Conservation (phyloP, 2,329 filamentous ascomycete species). For the Gremmenia infestans region DNA sequence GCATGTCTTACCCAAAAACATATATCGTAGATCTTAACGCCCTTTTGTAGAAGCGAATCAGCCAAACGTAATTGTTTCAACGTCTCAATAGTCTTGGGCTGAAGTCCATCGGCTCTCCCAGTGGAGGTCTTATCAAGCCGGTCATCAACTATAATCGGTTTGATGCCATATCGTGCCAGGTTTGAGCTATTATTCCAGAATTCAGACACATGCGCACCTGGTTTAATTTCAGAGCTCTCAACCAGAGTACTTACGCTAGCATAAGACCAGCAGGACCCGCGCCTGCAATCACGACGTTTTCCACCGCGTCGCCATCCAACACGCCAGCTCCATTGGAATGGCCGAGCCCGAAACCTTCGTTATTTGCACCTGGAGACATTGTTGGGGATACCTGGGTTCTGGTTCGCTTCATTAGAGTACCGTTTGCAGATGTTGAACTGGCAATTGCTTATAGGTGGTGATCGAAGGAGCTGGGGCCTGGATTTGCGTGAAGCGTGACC, state of each 20-base stretch:
- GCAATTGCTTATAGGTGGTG: not conserved
- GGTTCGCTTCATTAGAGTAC: slow-evolving; percentile 6
- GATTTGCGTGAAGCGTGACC: no score
- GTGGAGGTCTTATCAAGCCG: slow-evolving; percentile 55
- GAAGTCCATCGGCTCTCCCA: slow-evolving; percentile 60
- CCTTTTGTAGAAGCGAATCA: slow-evolving; percentile 49
- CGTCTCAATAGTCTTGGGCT: slow-evolving; percentile 57
- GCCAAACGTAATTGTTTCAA: slow-evolving; percentile 56
- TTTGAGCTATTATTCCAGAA: slow-evolving; percentile 37
- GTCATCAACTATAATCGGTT: slow-evolving; percentile 63
- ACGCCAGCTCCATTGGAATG: slow-evolving; percentile 4
- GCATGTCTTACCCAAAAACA: slow-evolving; percentile 54
- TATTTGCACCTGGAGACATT: slow-evolving; percentile 19
- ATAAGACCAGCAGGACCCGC: slow-evolving; percentile 42
- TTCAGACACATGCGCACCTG: not conserved
- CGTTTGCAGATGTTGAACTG: no score
- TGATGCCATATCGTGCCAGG: slow-evolving; percentile 61
- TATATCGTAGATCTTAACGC: slow-evolving; percentile 54
- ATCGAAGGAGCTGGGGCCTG: not conserved
- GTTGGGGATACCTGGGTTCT: slow-evolving; percentile 9
- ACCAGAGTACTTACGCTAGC: slow-evolving; percentile 25
- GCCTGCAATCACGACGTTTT: slow-evolving; percentile 33
- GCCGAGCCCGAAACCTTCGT: slow-evolving; percentile 15
- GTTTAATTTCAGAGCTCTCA: not conserved
- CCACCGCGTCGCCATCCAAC: not conserved